A percentile compares a stretch with the other conserved stretches of the same genome.
phyloP scores from a whole-genome alignment of 345 rosid species.

The Ricinus communis region DNA sequence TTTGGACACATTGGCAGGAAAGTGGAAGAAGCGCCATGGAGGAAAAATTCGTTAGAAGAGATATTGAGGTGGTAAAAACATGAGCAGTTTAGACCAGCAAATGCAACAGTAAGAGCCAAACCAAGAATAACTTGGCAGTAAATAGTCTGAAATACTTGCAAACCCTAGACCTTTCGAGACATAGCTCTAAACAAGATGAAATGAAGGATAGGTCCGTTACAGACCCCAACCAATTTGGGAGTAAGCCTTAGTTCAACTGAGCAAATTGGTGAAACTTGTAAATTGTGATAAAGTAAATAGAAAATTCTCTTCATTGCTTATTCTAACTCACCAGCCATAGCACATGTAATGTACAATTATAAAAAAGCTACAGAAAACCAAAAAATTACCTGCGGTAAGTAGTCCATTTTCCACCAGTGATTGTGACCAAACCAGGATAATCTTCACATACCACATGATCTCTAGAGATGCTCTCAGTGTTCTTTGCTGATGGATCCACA shows the following conservation, averaged over 20 bases:
- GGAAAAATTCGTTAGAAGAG: not conserved
- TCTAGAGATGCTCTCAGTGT: slow-evolving; percentile 93
- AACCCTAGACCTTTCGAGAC: not conserved
- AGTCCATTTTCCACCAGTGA: slow-evolving; percentile 99
- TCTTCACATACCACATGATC: slow-evolving; percentile 93
- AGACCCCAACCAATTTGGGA: not conserved
- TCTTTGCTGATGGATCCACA: slow-evolving; percentile 79
- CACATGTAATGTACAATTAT: not conserved
- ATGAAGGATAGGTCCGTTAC: not conserved
- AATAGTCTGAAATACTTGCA: not conserved
- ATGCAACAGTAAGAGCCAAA: not conserved
- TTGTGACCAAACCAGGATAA: slow-evolving; percentile 87
- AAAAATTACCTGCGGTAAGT: slow-evolving; percentile 79
- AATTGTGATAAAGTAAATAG: not conserved
- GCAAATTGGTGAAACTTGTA: not conserved
- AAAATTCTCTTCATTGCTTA: not conserved
- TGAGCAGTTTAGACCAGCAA: not conserved
- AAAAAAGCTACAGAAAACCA: not conserved
- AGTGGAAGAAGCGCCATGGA: not conserved
- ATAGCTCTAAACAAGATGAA: not conserved
- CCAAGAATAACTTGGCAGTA: not conserved
- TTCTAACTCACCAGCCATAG: not conserved
- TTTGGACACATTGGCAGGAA: not conserved
- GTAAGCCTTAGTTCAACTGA: not conserved
- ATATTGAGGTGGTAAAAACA: not conserved